Conservation (phyloP, 345 rosid genomes). For the Salix koriyanagi region DNA sequence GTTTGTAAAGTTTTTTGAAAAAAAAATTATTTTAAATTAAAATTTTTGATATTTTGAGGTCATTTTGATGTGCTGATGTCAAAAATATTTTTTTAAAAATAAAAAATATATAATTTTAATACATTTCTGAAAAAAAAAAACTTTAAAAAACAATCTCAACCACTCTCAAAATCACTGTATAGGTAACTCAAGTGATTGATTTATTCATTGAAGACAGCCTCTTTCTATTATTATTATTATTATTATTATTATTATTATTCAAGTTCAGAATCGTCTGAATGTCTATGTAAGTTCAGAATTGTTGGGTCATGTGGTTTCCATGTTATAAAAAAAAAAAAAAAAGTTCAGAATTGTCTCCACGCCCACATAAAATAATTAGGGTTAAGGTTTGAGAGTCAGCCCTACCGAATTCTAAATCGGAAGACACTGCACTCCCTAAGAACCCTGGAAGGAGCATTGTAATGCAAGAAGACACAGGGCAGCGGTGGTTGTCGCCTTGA, state of each 20-base stretch:
- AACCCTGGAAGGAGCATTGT: not conserved
- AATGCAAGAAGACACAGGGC: not conserved
- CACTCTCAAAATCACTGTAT: not conserved
- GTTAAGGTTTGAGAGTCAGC: not conserved
- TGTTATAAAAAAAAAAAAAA: too few relatives aligned
- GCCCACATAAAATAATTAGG: not conserved
- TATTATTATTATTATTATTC: too few relatives aligned
- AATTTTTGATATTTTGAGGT: too few relatives aligned
- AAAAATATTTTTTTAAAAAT: too few relatives aligned
- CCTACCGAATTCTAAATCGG: not conserved
- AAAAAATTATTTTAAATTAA: too few relatives aligned
- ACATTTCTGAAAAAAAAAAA: too few relatives aligned
- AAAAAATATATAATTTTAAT: too few relatives aligned
- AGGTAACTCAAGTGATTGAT: not conserved
- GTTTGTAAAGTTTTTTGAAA: too few relatives aligned
- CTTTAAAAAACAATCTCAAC: too few relatives aligned
- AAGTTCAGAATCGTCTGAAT: not conserved
- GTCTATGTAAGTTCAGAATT: not conserved
- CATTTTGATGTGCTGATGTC: too few relatives aligned
- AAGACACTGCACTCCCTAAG: not conserved
- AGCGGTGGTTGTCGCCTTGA: not conserved
- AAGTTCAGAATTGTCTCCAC: not conserved
- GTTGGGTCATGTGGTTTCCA: not conserved
- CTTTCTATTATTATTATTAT: too few relatives aligned
- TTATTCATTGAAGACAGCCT: too few relatives aligned